Evolutionary conservation across 2,329 filamentous ascomycete genomes (phyloP).

Genomic region (Penicillium glabrum): DNA sequence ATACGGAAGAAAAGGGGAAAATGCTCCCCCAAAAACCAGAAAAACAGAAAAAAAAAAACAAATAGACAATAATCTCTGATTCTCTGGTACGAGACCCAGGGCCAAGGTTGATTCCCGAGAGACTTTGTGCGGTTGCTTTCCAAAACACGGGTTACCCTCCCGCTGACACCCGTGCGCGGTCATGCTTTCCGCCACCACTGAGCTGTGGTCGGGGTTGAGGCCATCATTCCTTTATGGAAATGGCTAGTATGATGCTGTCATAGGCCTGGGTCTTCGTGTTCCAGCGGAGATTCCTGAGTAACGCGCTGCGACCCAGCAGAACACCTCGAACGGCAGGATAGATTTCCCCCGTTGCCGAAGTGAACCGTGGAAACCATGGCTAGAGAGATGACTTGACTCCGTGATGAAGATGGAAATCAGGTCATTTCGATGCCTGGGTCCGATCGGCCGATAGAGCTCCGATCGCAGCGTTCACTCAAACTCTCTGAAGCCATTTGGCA

Average conservation of each 20-base stretch:
- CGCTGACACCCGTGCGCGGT: constrained; percentile 19
- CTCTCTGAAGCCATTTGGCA: neutral
- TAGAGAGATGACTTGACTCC: neutral
- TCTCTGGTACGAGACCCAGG: neutral
- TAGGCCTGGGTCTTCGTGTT: neutral
- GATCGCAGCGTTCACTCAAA: constrained; percentile 1
- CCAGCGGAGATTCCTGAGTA: neutral
- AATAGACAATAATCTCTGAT: neutral
- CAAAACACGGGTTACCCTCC: constrained; percentile 23
- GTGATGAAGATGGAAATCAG: neutral
- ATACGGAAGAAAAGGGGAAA: neutral
- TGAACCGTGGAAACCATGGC: neutral
- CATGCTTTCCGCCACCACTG: constrained; percentile 23
- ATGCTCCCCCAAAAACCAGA: neutral
- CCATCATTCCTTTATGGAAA: neutral
- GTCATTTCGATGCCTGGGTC: neutral
- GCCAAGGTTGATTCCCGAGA: neutral
- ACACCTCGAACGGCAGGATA: neutral
- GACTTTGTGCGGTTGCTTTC: neutral
- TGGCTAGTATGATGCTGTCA: neutral
- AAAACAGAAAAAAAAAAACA: neutral
- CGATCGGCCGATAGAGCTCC: neutral
- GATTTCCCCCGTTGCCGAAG: neutral
- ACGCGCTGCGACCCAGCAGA: neutral
- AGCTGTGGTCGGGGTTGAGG: neutral